Base-by-base conservation (phyloP, 2,329 filamentous ascomycete genomes). In the Aspergillus sp. region DNA sequence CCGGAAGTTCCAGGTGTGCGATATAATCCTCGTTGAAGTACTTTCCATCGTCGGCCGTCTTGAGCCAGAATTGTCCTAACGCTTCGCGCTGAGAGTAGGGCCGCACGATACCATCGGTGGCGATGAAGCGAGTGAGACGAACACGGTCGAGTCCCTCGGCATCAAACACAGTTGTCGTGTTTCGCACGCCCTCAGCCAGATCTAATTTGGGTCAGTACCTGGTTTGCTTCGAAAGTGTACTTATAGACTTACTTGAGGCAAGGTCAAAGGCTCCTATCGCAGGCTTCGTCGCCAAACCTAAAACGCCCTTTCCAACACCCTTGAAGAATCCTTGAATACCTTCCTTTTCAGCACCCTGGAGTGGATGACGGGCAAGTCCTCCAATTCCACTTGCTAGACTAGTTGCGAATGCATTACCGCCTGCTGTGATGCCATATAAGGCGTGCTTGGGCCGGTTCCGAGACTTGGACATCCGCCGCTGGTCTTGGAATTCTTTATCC, bases 11-110 rank as follows among this genome's bases (percentile, higher is more conserved):
- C 4, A 99, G 83, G 73, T 99, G 96, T 4, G 93, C 96, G 75
- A 99, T 95, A 80, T 99, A 99, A 73, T 92, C 86, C 77, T 99
- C 95, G 78, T 96, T 90, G 84, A 99, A 99, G 82, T 94, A 98
- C 75, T 93, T 95, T 63, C 95, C 95, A 66, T 97, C 95, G 78
- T 99, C 95, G 10, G 96, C 88, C 61, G 96, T 96, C 83, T 99
- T 99, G 65, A 99, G 88, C 96, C 95, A 99, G 81, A 92, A 97
- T 75, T 99, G 95, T 0, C 95, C 95, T 3, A 99, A 87, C 0
- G 95, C 93, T 81, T 99, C 95, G 50, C 95, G 91, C 73, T 96
- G 91, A 58, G 89, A 93, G 81, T 96, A 99, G 0, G 95, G 93
- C 3, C 94, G 89, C 36, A 99, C 93, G 62, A 99, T 91, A 42